Evolutionary conservation across 2,329 filamentous ascomycete species (phyloP), one percentile per base, ranked within the genome.

Genomic region (Aspergillus costaricaensis): DNA sequence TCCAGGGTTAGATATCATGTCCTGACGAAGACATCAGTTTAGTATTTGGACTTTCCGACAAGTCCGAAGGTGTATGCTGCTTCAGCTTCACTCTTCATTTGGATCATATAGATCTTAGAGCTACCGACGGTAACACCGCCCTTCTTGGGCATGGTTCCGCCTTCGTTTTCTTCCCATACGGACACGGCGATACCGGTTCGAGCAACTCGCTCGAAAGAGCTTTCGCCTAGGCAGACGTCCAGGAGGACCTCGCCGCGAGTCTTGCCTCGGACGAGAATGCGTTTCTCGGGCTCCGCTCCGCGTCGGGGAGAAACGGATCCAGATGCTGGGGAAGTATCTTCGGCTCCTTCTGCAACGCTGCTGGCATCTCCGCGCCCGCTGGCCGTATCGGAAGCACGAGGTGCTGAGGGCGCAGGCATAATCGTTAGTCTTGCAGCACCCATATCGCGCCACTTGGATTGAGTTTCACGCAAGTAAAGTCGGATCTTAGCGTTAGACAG

Each of bases 361-460:
- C 58, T 63, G 76, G 73, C 25, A 17, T 69, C 67, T 68, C 75
- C 67, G n/a, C 61, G 57, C 86, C 81, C 60, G 83, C 86, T 76
- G 85, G 75, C 68, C 14, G 73, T 75, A 9, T 70, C 68, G 9
- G 67, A 70, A 9, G 66, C 70, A 17, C 74, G 71, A 36, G 72
- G 51, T 10, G 70, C 70, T 1, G 73, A 66, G 4, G 74, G 38
- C 78, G 85, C 55, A 82, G 88, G 86, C 73, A 92, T 87, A 69
- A 99, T 92, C 15, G 90, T 91, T 61, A 99, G 80, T 39, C 87
- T 83, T 62, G 92, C 96, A 67, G 91, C 88, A 65, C 95, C 94
- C 80, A 93, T 88, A 73, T 98, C 93, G 62, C 92, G 88, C 95
- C 95, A 99, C 73, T 94, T 94, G 53, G 87, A 87, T 12, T 86